These are phyloP conservation scores for Ceriops decandra DNA, from an alignment of 345 rosid genomes.

Conservation along the genomic window DNA sequence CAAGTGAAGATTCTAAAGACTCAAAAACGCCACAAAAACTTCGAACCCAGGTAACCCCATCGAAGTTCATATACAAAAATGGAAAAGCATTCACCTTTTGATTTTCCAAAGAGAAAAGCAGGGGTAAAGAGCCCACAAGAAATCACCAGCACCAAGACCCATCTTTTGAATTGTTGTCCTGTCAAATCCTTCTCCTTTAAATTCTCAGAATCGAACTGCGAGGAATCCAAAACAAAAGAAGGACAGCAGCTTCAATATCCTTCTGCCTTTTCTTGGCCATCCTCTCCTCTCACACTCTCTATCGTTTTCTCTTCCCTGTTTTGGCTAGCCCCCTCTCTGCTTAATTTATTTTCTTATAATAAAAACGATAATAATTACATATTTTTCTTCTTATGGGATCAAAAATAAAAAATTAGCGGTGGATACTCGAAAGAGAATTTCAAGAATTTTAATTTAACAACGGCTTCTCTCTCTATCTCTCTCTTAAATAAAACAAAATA, in stretches of 20 bases:
- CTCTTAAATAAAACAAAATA: too few relatives aligned
- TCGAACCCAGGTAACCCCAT: too few relatives aligned
- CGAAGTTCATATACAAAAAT: neutral
- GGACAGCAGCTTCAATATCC: neutral
- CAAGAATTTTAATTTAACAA: too few relatives aligned
- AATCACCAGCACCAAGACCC: slow-evolving; percentile 19
- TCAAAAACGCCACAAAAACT: neutral
- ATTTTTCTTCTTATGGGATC: neutral
- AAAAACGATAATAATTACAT: neutral
- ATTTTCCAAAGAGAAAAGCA: slow-evolving; percentile 28
- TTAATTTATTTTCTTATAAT: neutral
- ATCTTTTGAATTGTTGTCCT: slow-evolving; percentile 20
- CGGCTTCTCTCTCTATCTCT: too few relatives aligned
- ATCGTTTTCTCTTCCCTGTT: too few relatives aligned
- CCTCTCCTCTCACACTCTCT: neutral
- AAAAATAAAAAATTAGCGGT: too few relatives aligned
- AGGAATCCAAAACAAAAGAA: neutral
- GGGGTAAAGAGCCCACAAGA: slow-evolving; percentile 24
- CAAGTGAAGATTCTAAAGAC: neutral
- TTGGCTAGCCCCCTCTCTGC: neutral
- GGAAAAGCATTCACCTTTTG: slow-evolving; percentile 28
- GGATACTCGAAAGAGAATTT: too few relatives aligned
- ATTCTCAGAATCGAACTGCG: slow-evolving; percentile 9
- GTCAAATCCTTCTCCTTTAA: slow-evolving; percentile 11
- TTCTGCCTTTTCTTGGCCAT: neutral